These are phyloP conservation scores for Fraxinus xanthoxyloides DNA, from an alignment of 305 asterid genomes.

Conservation along the genomic window DNA sequence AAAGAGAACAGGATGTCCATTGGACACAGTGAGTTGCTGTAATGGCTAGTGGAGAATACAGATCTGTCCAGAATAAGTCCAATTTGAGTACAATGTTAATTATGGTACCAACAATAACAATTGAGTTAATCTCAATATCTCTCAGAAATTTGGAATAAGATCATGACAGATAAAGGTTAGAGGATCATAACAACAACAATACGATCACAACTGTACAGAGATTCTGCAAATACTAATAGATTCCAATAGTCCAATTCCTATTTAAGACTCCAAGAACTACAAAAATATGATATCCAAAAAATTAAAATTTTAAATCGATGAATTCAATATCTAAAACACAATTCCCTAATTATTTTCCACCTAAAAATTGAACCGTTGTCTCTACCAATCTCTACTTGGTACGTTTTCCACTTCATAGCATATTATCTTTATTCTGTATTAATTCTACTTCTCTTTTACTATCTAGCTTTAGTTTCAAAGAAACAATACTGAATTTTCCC, in stretches of 20 bases:
- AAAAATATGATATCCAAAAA: not conserved
- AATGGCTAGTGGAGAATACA: not conserved
- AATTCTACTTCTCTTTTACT: not conserved
- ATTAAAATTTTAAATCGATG: not conserved
- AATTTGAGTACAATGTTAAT: not conserved
- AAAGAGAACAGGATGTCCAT: too few relatives aligned
- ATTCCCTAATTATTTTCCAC: not conserved
- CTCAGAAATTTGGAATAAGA: not conserved
- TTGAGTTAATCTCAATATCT: not conserved
- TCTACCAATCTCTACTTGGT: not conserved
- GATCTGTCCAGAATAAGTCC: not conserved
- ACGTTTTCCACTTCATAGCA: not conserved
- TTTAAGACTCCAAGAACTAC: not conserved
- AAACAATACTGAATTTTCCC: not conserved
- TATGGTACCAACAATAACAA: not conserved
- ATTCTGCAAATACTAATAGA: not conserved
- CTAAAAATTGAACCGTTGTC: not conserved
- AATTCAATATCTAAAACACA: not conserved
- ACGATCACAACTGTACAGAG: not conserved
- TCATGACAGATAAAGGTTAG: not conserved
- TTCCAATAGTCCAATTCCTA: not conserved
- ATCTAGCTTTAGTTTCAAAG: not conserved
- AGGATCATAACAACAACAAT: not conserved
- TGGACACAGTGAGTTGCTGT: not conserved
- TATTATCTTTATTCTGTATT: not conserved